Evolutionary conservation across 148 eudicot species (phyloP), one percentile per base, ranked within the genome.

Genomic region (Drosera capensis): DNA sequence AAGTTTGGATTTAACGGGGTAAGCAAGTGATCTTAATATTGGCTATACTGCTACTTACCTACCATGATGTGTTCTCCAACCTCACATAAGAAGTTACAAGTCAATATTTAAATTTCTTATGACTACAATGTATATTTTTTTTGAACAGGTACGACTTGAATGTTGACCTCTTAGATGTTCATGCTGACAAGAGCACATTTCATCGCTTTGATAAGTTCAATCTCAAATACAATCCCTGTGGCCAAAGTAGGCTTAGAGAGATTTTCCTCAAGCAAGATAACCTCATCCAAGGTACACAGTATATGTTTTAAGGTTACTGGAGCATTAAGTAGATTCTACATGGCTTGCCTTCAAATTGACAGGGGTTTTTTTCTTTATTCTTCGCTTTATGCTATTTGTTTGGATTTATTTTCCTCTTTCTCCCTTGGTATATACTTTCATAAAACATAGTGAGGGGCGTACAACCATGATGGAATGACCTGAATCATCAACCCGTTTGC

Each of bases 121-220:
- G n/a, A n/a, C n/a, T n/a, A n/a, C n/a, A n/a, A n/a, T n/a, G n/a
- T n/a, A n/a, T n/a, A n/a, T n/a, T n/a, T n/a, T n/a, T n/a, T 51
- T 11, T 31, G 30, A 29, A 46, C 67, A 92, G 99, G 59, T 81
- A 92, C 72, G 99, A 92, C 63, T 66, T 92, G 49, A 92, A 92
- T 65, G 99, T 92, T 54, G 99, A 92, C 66, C 88, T 92, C 25
- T 56, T 92, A 48, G 99, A 92, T 60, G 99, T 92, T 56, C 99
- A 92, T 65, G 99, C 99, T 12, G 99, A 92, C 83, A 92, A 92
- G 73, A 92, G 99, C 59, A 92, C 99, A 25, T 92, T 92, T 53
- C 99, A 92, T 78, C 99, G 99, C 48, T 92, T 92, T 70, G 99
- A 92, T 67, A 92, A 92, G 62, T 92, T 92, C 49, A 92, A 92